A percentile compares a stretch with the other conserved stretches of the same genome.
Conservation (phyloP, 306 rosid species). For the Begonia fuchsioides region DNA sequence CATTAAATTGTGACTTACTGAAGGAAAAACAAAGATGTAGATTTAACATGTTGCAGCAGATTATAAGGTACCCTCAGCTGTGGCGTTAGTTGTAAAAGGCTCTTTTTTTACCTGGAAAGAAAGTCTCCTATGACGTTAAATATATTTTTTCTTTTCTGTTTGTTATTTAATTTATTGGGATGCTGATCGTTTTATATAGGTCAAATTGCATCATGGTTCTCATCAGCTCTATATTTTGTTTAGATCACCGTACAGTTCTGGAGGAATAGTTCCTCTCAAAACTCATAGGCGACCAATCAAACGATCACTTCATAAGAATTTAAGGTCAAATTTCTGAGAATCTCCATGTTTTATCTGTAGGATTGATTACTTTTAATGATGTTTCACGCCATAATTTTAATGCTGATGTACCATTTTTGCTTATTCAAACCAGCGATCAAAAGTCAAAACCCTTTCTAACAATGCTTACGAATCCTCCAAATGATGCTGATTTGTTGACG, state of each 20-base stretch:
- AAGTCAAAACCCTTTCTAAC: too few relatives aligned
- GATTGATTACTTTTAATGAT: too few relatives aligned
- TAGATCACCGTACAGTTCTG: not conserved
- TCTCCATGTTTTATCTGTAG: too few relatives aligned
- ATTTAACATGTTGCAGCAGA: slow-evolving; percentile 25
- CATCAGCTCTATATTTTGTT: not conserved
- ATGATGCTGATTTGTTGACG: too few relatives aligned
- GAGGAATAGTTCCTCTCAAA: too few relatives aligned
- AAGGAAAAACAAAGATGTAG: slow-evolving; percentile 31
- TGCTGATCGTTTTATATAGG: not conserved
- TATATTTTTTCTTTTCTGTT: not conserved
- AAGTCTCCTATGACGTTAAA: not conserved
- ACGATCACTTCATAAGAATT: too few relatives aligned
- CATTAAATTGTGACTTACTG: slow-evolving; percentile 21
- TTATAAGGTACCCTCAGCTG: slow-evolving; percentile 21
- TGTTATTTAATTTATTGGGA: not conserved
- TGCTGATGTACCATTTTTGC: too few relatives aligned
- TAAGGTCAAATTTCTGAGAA: too few relatives aligned
- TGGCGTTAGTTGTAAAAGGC: slow-evolving; percentile 8
- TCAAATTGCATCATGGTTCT: not conserved
- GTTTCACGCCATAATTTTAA: too few relatives aligned
- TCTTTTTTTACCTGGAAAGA: not conserved
- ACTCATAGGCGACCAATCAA: too few relatives aligned
- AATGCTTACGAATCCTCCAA: too few relatives aligned
- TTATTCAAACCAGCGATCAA: too few relatives aligned